phyloP scores from a whole-genome alignment of 306 rosid species.

The Senna tora region DNA sequence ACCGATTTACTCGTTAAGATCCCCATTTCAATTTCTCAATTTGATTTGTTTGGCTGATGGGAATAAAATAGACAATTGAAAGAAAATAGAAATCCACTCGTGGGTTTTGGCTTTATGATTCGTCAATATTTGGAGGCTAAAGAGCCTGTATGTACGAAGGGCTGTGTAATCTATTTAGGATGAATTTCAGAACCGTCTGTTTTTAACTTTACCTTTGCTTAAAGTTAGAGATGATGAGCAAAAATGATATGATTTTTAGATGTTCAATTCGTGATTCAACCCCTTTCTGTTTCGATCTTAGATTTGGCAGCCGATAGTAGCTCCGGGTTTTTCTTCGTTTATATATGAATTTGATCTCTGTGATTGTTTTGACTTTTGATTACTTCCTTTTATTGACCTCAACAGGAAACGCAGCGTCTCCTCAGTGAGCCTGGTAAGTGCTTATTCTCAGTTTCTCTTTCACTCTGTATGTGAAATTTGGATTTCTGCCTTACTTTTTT shows the following conservation, averaged over 20 bases:
- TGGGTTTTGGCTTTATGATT: not conserved
- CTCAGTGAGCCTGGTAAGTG: constrained; percentile 93
- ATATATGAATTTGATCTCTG: constrained; percentile 22
- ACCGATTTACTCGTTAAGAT: constrained; percentile 44
- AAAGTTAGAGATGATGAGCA: constrained; percentile 10
- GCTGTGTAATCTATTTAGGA: constrained; percentile 7
- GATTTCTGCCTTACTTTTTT: not conserved
- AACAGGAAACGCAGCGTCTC: constrained; percentile 96
- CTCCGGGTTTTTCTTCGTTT: constrained; percentile 15
- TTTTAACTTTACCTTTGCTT: constrained; percentile 13
- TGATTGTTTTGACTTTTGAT: constrained; percentile 32
- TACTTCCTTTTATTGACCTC: constrained; percentile 36
- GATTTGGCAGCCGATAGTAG: constrained; percentile 7
- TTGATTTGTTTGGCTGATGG: constrained; percentile 35
- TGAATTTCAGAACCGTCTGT: not conserved
- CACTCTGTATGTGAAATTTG: constrained; percentile 17
- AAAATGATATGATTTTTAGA: not conserved
- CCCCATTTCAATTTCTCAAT: constrained; percentile 50
- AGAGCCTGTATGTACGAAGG: constrained; percentile 6
- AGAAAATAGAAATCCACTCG: not conserved
- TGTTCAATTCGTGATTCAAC: constrained; percentile 8
- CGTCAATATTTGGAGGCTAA: not conserved
- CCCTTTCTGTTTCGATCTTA: constrained; percentile 16
- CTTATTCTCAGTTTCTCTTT: not conserved
- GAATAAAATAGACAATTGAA: not conserved